A percentile compares a stretch with the other conserved stretches of the same genome.
Evolutionary conservation across 1,284 basidiomycete genomes (phyloP).

Genomic region (Boletus semigastroideus): DNA sequence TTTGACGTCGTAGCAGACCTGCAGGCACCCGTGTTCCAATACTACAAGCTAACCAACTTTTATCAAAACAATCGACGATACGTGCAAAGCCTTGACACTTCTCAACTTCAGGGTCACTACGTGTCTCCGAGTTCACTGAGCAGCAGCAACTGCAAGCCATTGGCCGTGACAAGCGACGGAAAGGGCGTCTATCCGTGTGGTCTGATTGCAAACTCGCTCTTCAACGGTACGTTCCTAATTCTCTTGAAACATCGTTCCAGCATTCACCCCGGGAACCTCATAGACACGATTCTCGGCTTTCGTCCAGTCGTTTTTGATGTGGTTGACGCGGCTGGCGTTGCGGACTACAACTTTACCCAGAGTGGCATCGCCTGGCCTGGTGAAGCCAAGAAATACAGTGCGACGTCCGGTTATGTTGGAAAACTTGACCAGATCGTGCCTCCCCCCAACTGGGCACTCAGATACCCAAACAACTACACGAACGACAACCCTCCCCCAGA

Average conservation of each 20-base stretch:
- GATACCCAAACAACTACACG: slow-evolving; percentile 79
- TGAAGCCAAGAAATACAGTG: slow-evolving; percentile 86
- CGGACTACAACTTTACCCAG: slow-evolving; percentile 76
- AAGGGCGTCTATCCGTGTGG: slow-evolving; percentile 92
- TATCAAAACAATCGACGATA: slow-evolving; percentile 99
- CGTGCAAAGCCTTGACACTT: slow-evolving; percentile 86
- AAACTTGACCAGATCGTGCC: slow-evolving; percentile 69
- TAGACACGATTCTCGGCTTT: slow-evolving; percentile 80
- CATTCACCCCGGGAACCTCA: neutral
- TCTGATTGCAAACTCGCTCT: slow-evolving; percentile 96
- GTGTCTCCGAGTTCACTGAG: slow-evolving; percentile 56
- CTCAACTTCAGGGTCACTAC: slow-evolving; percentile 82
- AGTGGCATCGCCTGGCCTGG: slow-evolving; percentile 93
- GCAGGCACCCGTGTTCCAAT: slow-evolving; percentile 80
- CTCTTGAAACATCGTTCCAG: neutral
- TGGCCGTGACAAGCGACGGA: slow-evolving; percentile 52
- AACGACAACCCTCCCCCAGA: slow-evolving; percentile 70
- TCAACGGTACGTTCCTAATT: slow-evolving; percentile 73
- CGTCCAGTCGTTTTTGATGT: slow-evolving; percentile 41
- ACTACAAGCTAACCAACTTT: slow-evolving; percentile 96
- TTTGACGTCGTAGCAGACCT: slow-evolving; percentile 86
- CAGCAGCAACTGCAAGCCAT: slow-evolving; percentile 86
- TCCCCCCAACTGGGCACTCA: slow-evolving; percentile 86
- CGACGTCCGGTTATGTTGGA: slow-evolving; percentile 53
- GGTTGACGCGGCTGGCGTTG: slow-evolving; percentile 46